Evolutionary conservation across 2,329 filamentous ascomycete genomes (phyloP).

Genomic region (Diaporthe nobilis): DNA sequence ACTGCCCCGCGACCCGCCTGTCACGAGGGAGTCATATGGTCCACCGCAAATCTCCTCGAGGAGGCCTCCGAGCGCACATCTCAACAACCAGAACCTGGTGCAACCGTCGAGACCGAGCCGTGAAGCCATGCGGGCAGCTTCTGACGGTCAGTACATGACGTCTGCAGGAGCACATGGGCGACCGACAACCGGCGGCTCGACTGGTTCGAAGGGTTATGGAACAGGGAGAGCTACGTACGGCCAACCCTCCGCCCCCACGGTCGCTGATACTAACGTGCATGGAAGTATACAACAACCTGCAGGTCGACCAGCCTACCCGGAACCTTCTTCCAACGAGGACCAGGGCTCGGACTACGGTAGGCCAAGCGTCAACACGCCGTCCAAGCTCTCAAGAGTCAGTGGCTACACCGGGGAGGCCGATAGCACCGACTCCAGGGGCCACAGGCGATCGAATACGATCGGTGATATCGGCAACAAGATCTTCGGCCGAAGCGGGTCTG

Average conservation of each 20-base stretch:
- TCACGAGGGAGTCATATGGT: constrained; percentile 58
- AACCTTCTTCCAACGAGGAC: constrained; percentile 54
- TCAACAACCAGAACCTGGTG: constrained; percentile 57
- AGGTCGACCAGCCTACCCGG: constrained; percentile 74
- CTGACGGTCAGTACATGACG: constrained; percentile 69
- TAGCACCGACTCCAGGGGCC: constrained; percentile 64
- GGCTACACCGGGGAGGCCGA: constrained; percentile 71
- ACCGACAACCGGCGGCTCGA: constrained; percentile 85
- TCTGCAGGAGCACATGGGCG: constrained; percentile 66
- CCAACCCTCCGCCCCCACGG: constrained; percentile 87
- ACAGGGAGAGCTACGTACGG: constrained; percentile 81
- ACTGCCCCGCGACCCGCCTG: constrained; percentile 70
- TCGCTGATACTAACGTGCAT: constrained; percentile 90
- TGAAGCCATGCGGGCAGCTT: constrained; percentile 66
- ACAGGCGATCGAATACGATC: constrained; percentile 82
- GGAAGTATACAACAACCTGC: constrained; percentile 89
- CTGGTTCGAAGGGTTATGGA: constrained; percentile 73
- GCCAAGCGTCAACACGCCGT: constrained; percentile 71
- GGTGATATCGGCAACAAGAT: constrained; percentile 87
- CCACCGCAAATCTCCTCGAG: constrained; percentile 50
- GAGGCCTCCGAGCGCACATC: constrained; percentile 65
- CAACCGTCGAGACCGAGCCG: constrained; percentile 63
- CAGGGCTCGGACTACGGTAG: constrained; percentile 68
- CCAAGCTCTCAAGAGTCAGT: constrained; percentile 71
- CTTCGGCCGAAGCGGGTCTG: constrained; percentile 85